Evolutionary conservation across 2,329 filamentous ascomycete genomes (phyloP), one percentile per base, ranked within the genome.

Genomic region (Xylariaceae sp.): DNA sequence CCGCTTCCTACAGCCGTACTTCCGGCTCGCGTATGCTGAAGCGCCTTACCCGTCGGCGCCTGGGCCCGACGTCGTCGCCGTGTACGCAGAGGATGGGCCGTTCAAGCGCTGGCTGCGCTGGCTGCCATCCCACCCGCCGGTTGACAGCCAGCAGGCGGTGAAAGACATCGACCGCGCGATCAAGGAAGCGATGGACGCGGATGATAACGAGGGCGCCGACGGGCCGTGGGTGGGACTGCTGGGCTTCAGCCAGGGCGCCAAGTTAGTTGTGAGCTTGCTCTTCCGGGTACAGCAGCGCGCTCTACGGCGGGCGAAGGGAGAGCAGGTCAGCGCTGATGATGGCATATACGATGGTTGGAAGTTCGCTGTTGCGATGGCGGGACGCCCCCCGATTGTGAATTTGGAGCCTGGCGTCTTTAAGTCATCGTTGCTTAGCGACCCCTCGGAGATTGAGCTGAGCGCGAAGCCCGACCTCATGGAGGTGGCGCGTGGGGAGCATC

Each of bases 21-120:
- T 90, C 68, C 83, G 88, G 39, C 78, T 91, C 59, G 83, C 87
- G 64, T 92, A 87, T 71, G 83, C 81, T 59, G 81, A 91, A 61
- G 88, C 76, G 0, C 87, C 87, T 1, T 88, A 85, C 68, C 74
- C 77, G 53, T 85, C 81, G 59, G 67, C 75, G 2, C 72, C 86
- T 0, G 84, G 86, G 39, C 76, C 82, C 0, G 84, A 80, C 59
- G 80, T 91, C 13, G 69, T 82, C 18, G 69, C 76, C 13, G 84
- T 88, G 4, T 92, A 88, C 68, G 79, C 77, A 42, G 77, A 83
- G 56, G 79, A 76, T 55, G 86, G 80, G 0, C 87, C 88, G 1
- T 92, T 88, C 67, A 74, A 74, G 59, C 72, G 76, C 55, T 80
- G 77, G 77, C 72, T 88, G 51, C 77, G 84, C 47, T 88, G 84